Evolutionary conservation across 192 early-diverging fungal species (phyloP), one percentile per base, ranked within the genome.

Genomic region (Funneliformis geosporum): DNA sequence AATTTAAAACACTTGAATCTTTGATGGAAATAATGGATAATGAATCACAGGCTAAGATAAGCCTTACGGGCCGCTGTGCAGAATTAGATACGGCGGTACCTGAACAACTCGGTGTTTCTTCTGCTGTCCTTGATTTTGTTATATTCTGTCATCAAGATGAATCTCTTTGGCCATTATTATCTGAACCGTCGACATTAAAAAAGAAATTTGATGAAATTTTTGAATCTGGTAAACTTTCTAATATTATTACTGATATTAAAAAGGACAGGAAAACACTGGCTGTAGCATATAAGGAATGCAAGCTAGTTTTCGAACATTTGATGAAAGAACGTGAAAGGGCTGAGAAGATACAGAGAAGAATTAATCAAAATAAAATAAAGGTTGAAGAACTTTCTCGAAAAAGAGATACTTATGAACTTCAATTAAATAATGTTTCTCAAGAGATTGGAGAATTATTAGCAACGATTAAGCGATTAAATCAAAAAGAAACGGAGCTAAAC

Each of bases 81-180:
- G 96, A 98, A 44, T 70, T 99, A 12, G 96, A 99, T 84, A 83
- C 88, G 1, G 93, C 94, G 79, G 82, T 99, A 33, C 92, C 96
- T 0, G 79, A 88, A 43, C 93, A 96, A 75, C 85, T 99, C 12
- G 98, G 98, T 8, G 95, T 98, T 11, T 93, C 95, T 38, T 89
- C 90, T 75, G 92, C 98, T 0, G 96, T 99, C 46, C 82, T 99
- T 40, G 97, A 99, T 74, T 97, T 96, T 82, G 98, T 99, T 61
- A 97, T 99, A 23, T 99, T 99, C 79, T 98, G 97, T 83, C 97
- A 98, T 82, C 98, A 99, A 86, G 98, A 99, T 83, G 97, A 99
- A 5, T 94, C 94, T 61, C 95, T 92, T 81, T 99, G 98, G 97
- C 98, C 98, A 16, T 87, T 99, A 11, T 89, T 99, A 11, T 89